Conservation (phyloP, 108 stramenopile species). For the Skeletonema costatum region DNA sequence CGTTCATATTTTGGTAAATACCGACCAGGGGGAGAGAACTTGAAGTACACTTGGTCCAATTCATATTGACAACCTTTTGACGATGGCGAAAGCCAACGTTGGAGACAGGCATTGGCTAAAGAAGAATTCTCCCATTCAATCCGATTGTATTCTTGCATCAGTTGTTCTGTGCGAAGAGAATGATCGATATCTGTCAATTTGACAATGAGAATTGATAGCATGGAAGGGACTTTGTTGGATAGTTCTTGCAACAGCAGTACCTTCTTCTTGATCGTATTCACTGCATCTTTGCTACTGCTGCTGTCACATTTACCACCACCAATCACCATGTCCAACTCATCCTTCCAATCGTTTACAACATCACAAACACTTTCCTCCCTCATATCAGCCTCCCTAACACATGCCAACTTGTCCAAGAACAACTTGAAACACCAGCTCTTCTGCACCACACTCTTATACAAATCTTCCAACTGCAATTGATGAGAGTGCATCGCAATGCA, state of each 20-base stretch:
- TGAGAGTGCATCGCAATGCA: conserved; percentile 58
- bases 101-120: conserved; percentile 55
- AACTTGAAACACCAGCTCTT: conserved; percentile 37
- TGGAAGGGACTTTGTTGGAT: background rate
- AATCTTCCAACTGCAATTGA: conserved; percentile 39
- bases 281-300: background rate
- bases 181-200: conserved; percentile 18
- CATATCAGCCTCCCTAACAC: conserved; percentile 10
- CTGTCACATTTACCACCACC: background rate
- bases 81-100: conserved; percentile 38
- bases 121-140: conserved; percentile 52
- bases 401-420: conserved; percentile 44
- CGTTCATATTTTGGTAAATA: conserved; percentile 58
- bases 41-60: conserved; percentile 27
- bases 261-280: too few species aligned
- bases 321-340: background rate
- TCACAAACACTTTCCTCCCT: background rate
- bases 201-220: conserved; percentile 4
- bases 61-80: conserved; percentile 45
- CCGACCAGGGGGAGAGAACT: conserved; percentile 16
- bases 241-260: background rate
- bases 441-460: conserved; percentile 20
- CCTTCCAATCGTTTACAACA: conserved; percentile 2
- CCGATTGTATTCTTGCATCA: conserved; percentile 53
- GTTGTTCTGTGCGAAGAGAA: conserved; percentile 39